Evolutionary conservation across 2,329 filamentous ascomycete species (phyloP), one percentile per base, ranked within the genome.

Genomic region (Fusarium sp.): DNA sequence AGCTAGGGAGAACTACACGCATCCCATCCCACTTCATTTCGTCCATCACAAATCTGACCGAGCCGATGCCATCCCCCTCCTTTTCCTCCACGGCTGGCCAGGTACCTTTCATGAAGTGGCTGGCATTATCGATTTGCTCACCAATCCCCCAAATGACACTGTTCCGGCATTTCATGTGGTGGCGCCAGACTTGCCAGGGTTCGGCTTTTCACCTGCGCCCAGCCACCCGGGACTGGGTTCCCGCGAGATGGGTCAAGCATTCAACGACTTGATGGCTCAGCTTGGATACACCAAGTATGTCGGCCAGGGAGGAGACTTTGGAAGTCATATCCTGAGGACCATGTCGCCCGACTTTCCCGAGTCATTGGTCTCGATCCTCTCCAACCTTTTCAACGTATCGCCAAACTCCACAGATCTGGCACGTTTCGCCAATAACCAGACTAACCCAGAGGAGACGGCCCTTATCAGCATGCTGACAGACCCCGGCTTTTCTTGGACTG

Each of bases 121-220:
- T 15, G 78, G 78, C 27, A 78, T 86, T 32, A 75, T 86, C 40
- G 76, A 81, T 9, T 72, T 71, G 2, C 76, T 85, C 17, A 78
- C 79, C 3, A 72, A 76, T 6, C 81, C 81, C 0, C 27, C 73
- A 1, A 66, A 77, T 12, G 66, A 76, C 7, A 63, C 65, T 3
- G 40, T 69, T 11, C 84, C 82, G 20, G 81, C 85, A 4, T 88
- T 86, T 76, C 84, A 88, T 71, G 80, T 88, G 37, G 82, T 89
- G 4, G 84, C 84, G 0, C 87, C 87, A 5, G 84, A 82, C 6
- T 73, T 84, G 2, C 85, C 85, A 0, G 85, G 85, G 22, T 87
- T 81, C 68, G 86, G 82, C 12, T 87, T 87, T 73, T 86, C 83
- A 1, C 78, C 80, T 4, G 65, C 73, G 4, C 66, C 74, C 4